A percentile compares a stretch with the other conserved stretches of the same genome.
These are phyloP conservation scores for Sugiyamaella neomexicana DNA, from an alignment of 1,139 yeast species.

Conservation along the genomic window DNA sequence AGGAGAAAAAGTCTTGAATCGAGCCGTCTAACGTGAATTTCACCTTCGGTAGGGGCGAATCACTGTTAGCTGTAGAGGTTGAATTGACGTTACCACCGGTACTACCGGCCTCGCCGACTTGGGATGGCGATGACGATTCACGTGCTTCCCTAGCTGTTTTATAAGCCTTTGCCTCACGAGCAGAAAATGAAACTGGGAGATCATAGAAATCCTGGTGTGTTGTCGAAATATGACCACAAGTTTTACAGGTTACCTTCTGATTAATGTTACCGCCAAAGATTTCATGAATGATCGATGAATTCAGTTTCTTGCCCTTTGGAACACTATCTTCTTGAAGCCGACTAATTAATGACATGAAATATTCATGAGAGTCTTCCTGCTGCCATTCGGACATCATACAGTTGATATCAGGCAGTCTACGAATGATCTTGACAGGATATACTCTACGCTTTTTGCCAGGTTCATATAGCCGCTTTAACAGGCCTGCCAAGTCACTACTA, in stretches of 20 bases:
- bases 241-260: conserved; percentile 80
- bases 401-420: conserved; percentile 77
- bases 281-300: conserved; percentile 81
- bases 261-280: conserved; percentile 88
- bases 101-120: background rate
- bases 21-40: conserved; percentile 63
- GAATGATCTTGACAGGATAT: conserved; percentile 71
- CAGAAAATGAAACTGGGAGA: conserved; percentile 56
- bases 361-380: conserved; percentile 97
- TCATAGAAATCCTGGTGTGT: conserved; percentile 95
- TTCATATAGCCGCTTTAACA: conserved; percentile 66
- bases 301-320: conserved; percentile 81
- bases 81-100: background rate
- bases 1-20: conserved; percentile 74
- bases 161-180: conserved; percentile 46
- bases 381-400: conserved; percentile 98
- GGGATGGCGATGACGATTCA: background rate
- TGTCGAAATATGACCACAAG: conserved; percentile 76
- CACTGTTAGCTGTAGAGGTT: background rate
- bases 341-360: conserved; percentile 86
- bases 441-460: conserved; percentile 36
- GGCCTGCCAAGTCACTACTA: conserved; percentile 68
- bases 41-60: conserved; percentile 2
- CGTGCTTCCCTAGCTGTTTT: conserved; percentile 13
- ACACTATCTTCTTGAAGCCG: conserved; percentile 89